Evolutionary conservation across 2,329 filamentous ascomycete genomes (phyloP).

Genomic region (Graphilbum sp.): DNA sequence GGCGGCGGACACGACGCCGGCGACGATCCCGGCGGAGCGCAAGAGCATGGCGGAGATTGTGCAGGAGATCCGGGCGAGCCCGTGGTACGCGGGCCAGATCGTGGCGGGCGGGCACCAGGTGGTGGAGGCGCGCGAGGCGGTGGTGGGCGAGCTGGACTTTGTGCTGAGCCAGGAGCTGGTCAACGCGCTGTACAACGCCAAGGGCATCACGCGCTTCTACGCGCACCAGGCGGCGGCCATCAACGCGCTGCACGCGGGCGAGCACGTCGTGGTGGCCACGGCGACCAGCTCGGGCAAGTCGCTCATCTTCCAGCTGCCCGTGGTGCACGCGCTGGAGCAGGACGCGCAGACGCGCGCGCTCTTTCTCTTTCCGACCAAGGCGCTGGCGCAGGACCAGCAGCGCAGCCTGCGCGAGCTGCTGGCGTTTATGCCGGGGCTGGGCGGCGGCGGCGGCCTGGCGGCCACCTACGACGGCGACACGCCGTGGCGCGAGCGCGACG

Average conservation of each 20-base stretch:
- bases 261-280: slow-evolving; percentile 82
- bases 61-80: slow-evolving; percentile 59
- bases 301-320: slow-evolving; percentile 91
- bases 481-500: slow-evolving; percentile 58
- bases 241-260: slow-evolving; percentile 66
- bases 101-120: slow-evolving; percentile 86
- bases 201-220: slow-evolving; percentile 72
- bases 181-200: slow-evolving; percentile 90
- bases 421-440: slow-evolving; percentile 57
- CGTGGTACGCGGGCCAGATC: slow-evolving; percentile 87
- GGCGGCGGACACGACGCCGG: slow-evolving; percentile 23
- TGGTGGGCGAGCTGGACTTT: slow-evolving; percentile 75
- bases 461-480: slow-evolving; percentile 97
- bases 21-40: slow-evolving; percentile 62
- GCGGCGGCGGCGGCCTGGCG: slow-evolving; percentile 37
- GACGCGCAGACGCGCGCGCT: slow-evolving; percentile 68
- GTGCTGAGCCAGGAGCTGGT: slow-evolving; percentile 77
- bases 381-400: slow-evolving; percentile 84
- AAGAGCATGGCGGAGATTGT: slow-evolving; percentile 74
- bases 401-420: slow-evolving; percentile 77
- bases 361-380: slow-evolving; percentile 98
- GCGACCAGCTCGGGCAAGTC: slow-evolving; percentile 96
- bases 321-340: slow-evolving; percentile 70
- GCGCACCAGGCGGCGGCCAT: slow-evolving; percentile 89
- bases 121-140: slow-evolving; percentile 68